Percentiles rank a stretch among this genome's conserved stretches.
Conservation (phyloP, 768 basidiomycete species). For the Cantharellus cinnabarinus region DNA sequence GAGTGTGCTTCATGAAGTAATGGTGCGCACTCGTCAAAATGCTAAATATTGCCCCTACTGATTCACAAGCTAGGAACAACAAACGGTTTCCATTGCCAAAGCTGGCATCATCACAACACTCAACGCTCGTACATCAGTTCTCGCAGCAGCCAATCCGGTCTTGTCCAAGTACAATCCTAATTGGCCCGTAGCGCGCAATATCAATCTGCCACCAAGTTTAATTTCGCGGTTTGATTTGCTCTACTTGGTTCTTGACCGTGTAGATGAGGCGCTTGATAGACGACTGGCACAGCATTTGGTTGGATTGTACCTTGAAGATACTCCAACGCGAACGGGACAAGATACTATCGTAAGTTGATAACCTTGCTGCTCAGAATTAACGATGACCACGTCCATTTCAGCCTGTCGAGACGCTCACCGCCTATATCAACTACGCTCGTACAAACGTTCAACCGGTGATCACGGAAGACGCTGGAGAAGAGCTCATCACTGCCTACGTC, state of each 20-base stretch:
- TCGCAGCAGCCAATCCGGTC: conserved; percentile 94
- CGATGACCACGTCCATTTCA: not conserved
- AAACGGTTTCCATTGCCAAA: conserved; percentile 33
- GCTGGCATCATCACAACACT: conserved; percentile 32
- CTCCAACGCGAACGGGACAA: conserved; percentile 37
- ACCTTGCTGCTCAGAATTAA: not conserved
- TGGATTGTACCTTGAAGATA: conserved; percentile 81
- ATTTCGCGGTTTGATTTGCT: conserved; percentile 95
- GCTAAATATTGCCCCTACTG: not conserved
- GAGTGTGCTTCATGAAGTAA: conserved; percentile 29
- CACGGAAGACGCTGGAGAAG: conserved; percentile 63
- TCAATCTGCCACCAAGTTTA: conserved; percentile 90
- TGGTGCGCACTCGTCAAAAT: conserved; percentile 24
- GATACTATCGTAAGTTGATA: conserved; percentile 52
- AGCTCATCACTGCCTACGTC: conserved; percentile 78
- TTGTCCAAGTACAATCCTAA: conserved; percentile 88
- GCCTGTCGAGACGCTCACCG: conserved; percentile 79
- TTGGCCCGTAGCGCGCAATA: conserved; percentile 83
- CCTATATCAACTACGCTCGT: conserved; percentile 87
- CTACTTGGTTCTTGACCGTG: conserved; percentile 86
- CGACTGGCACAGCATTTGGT: conserved; percentile 84
- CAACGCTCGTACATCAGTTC: conserved; percentile 30
- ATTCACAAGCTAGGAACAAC: conserved; percentile 29
- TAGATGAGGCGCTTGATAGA: conserved; percentile 75
- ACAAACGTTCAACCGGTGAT: conserved; percentile 69